These are phyloP conservation scores for Bauhinia variegata DNA, from an alignment of 306 rosid species.

Conservation along the genomic window DNA sequence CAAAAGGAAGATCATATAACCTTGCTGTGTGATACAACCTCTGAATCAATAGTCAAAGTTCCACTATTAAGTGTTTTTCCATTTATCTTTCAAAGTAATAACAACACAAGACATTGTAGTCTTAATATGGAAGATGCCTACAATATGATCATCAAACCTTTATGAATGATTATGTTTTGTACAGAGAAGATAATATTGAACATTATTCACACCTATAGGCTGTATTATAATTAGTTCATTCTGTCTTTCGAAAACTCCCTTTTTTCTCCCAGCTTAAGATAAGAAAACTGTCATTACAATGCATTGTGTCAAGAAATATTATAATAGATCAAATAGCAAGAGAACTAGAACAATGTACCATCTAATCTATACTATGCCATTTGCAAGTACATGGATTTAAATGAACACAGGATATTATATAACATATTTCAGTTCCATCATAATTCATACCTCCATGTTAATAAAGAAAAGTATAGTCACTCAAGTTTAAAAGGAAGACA, in stretches of 20 bases:
- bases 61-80: neutral
- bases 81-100: neutral
- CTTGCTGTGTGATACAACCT: no score
- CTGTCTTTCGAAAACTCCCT: neutral
- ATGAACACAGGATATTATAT: neutral
- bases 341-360: slow-evolving; percentile 1
- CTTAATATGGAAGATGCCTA: slow-evolving; percentile 17
- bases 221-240: neutral
- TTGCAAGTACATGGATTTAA: neutral
- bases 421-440: no score
- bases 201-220: no score
- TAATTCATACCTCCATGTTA: slow-evolving; percentile 5
- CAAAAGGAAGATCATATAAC: no score
- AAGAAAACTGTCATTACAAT: slow-evolving; percentile 11
- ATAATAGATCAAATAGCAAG: slow-evolving; percentile 5
- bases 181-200: slow-evolving; percentile 5
- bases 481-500: slow-evolving; percentile 19
- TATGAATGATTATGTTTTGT: neutral
- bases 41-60: no score
- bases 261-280: neutral
- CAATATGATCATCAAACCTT: slow-evolving; percentile 6
- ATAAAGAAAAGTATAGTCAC: slow-evolving; percentile 19
- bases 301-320: neutral
- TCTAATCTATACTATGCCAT: neutral
- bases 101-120: no score